A percentile compares a stretch with the other conserved stretches of the same genome.
Evolutionary conservation across 192 early-diverging fungal species (phyloP).

Genomic region (Powellomyces hirtus): DNA sequence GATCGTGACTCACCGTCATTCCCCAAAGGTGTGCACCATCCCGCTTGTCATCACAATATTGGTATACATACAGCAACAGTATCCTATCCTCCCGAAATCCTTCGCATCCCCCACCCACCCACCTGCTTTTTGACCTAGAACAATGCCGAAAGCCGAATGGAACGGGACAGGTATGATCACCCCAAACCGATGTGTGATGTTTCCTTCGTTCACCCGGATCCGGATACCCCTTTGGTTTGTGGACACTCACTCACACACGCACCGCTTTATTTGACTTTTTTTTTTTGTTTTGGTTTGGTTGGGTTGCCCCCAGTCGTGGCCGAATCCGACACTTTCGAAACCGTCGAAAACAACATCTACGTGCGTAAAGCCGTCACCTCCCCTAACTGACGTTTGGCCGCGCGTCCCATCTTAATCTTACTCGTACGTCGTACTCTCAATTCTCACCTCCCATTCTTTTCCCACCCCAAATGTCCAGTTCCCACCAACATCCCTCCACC

Average conservation of each 20-base stretch:
- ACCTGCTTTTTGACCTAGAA: no score
- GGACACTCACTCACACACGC: background rate
- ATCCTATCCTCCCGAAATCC: no score
- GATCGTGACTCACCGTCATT: no score
- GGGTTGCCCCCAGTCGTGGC: conserved; percentile 31
- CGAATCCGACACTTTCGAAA: conserved; percentile 36
- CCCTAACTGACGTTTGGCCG: background rate
- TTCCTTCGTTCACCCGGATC: background rate
- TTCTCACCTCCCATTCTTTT: no score
- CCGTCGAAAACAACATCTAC: conserved; percentile 42
- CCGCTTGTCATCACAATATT: no score
- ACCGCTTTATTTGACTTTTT: background rate
- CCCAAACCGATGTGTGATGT: background rate
- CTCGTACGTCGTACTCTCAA: no score
- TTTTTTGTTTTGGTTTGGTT: background rate
- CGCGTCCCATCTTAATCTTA: no score
- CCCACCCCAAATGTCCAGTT: no score
- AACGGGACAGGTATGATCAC: background rate
- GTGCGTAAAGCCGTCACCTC: background rate
- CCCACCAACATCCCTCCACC: conserved; percentile 36
- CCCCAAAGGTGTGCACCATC: no score
- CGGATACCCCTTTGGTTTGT: background rate
- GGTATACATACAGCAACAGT: no score
- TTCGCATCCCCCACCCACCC: no score
- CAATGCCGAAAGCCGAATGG: background rate